A percentile compares a stretch with the other conserved stretches of the same genome.
phyloP scores from a whole-genome alignment of 805 yeast species.

The Ogataea paradorogensis region DNA sequence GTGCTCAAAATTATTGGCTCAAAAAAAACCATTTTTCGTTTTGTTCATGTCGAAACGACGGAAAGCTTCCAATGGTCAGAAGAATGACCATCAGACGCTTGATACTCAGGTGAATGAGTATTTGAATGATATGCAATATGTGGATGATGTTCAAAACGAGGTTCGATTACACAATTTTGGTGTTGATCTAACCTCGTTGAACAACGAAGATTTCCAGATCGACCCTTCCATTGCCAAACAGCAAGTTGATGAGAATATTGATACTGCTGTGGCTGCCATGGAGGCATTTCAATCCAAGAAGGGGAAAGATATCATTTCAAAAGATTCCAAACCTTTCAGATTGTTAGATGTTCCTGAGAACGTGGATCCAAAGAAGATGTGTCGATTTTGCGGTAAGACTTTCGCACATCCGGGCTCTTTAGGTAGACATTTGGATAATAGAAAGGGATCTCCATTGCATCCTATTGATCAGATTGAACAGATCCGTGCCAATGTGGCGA shows the following conservation, averaged over 20 bases:
- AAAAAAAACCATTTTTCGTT: not conserved
- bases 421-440: conserved; percentile 57
- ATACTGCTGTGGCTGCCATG: conserved; percentile 25
- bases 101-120: conserved; percentile 30
- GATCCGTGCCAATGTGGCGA: conserved; percentile 46
- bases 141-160: conserved; percentile 21
- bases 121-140: conserved; percentile 25
- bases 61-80: conserved; percentile 8
- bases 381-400: conserved; percentile 51
- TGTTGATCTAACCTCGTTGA: conserved; percentile 23
- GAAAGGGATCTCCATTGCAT: conserved; percentile 51
- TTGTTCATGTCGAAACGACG: conserved; percentile 9
- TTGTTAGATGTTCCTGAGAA: conserved; percentile 24
- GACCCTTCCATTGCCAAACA: conserved; percentile 22
- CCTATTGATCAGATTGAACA: conserved; percentile 47
- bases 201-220: conserved; percentile 27
- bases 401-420: conserved; percentile 58
- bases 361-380: conserved; percentile 36
- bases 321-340: conserved; percentile 5
- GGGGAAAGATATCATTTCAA: conserved; percentile 1
- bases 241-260: conserved; percentile 15
- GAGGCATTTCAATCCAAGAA: conserved; percentile 5
- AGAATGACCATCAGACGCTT: conserved; percentile 27
- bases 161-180: conserved; percentile 23
- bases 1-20: not conserved